phyloP scores from a whole-genome alignment of 768 basidiomycete genomes.

The Leucosporidium creatinivorum region DNA sequence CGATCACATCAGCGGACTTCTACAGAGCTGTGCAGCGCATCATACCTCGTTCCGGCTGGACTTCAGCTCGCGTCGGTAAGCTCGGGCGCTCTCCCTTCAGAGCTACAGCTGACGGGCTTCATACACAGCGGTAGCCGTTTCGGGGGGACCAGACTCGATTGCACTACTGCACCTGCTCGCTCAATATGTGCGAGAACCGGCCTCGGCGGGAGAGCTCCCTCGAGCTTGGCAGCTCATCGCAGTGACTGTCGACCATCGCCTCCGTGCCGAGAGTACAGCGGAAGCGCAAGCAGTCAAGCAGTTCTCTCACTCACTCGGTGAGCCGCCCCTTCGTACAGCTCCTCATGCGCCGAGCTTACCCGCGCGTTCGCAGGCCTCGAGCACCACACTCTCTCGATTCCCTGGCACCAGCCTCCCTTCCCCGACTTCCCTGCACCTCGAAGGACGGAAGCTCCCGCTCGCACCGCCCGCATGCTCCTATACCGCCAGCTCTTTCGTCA shows the following conservation, averaged over 20 bases:
- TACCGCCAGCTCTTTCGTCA: background rate
- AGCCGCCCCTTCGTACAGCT: no score
- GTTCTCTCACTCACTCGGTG: background rate
- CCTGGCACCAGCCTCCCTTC: background rate
- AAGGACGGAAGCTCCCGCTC: background rate
- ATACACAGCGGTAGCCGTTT: background rate
- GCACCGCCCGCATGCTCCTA: background rate
- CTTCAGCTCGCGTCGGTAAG: background rate
- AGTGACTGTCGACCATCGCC: background rate
- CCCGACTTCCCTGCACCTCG: background rate
- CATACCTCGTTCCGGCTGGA: no score
- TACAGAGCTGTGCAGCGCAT: no score
- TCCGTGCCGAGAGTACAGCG: background rate
- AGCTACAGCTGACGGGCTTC: background rate
- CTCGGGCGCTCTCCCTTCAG: background rate
- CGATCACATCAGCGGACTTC: no score
- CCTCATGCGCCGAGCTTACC: background rate
- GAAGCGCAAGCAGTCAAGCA: background rate
- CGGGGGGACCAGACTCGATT: slow-evolving; percentile 1
- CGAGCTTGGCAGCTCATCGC: background rate
- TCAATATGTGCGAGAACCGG: background rate
- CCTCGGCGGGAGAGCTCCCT: background rate
- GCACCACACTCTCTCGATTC: background rate
- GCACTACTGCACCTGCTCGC: background rate
- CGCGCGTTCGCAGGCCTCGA: background rate